These are phyloP conservation scores for Shiraia sp. DNA, from an alignment of 2,329 filamentous ascomycete species.

Conservation along the genomic window DNA sequence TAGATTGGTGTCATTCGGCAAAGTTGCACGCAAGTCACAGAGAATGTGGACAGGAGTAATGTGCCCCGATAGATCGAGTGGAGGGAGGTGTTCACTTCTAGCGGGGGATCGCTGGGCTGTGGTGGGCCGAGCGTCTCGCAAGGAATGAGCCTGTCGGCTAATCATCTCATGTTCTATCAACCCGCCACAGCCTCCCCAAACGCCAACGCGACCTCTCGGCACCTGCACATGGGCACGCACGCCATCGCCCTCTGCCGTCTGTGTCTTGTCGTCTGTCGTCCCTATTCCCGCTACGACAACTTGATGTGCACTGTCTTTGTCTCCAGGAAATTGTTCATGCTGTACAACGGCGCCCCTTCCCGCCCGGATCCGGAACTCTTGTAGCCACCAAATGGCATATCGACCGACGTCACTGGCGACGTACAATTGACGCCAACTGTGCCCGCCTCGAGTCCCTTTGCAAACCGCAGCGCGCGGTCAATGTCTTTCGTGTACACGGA, in stretches of 20 bases:
- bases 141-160: constrained; percentile 9
- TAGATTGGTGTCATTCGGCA: constrained; percentile 26
- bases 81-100: constrained; percentile 10
- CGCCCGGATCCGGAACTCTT: constrained; percentile 43
- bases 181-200: too few species aligned
- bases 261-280: too few species aligned
- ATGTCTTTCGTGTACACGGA: constrained; percentile 72
- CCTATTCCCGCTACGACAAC: constrained; percentile 11
- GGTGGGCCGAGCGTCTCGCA: neutral
- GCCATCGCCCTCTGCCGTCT: too few species aligned
- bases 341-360: constrained; percentile 37
- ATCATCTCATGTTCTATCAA: too few species aligned
- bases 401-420: constrained; percentile 30
- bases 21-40: constrained; percentile 10
- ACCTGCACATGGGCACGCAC: too few species aligned
- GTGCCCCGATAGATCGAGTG: constrained; percentile 12
- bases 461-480: constrained; percentile 44
- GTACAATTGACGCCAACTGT: constrained; percentile 49
- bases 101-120: constrained; percentile 15
- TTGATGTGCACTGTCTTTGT: constrained; percentile 41
- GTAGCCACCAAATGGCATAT: constrained; percentile 50
- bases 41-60: constrained; percentile 13
- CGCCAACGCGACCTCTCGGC: too few species aligned
- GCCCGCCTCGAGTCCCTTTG: constrained; percentile 47
- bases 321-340: constrained; percentile 40